A percentile compares a stretch with the other conserved stretches of the same genome.
phyloP scores from a whole-genome alignment of 2,329 filamentous ascomycete species.

The Akanthomyces uredinophilus region DNA sequence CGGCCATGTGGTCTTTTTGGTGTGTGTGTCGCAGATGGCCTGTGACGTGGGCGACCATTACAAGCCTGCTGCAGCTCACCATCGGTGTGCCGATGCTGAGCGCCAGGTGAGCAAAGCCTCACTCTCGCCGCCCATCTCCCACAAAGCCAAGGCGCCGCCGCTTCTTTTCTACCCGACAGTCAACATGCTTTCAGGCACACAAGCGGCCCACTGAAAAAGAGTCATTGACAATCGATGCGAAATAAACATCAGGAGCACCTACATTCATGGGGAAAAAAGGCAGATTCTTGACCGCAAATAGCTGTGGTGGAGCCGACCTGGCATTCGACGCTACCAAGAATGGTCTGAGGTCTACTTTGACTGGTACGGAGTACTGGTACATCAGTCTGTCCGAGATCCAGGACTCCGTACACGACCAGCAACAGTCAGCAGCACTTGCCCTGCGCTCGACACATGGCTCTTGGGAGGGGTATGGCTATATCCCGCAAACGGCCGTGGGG shows the following conservation, averaged over 20 bases:
- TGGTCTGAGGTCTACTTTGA: neutral
- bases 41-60: neutral
- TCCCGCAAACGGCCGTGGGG: slow-evolving; percentile 6
- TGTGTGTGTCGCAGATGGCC: neutral
- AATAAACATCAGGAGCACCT: neutral
- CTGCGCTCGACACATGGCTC: neutral
- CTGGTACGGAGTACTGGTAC: no score
- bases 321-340: neutral
- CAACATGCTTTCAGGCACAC: no score
- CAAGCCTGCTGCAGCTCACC: neutral
- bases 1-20: neutral
- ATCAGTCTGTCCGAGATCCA: neutral
- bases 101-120: neutral
- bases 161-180: neutral
- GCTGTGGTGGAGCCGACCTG: neutral
- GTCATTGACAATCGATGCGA: neutral
- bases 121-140: no score
- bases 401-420: no score
- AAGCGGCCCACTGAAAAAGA: neutral
- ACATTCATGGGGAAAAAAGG: neutral
- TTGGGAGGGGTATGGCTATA: neutral
- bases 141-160: neutral
- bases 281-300: neutral
- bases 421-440: no score
- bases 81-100: neutral